Percentiles rank a stretch among this genome's conserved stretches.
Evolutionary conservation across 306 rosid species (phyloP).

Genomic region (Prunus campanulata): DNA sequence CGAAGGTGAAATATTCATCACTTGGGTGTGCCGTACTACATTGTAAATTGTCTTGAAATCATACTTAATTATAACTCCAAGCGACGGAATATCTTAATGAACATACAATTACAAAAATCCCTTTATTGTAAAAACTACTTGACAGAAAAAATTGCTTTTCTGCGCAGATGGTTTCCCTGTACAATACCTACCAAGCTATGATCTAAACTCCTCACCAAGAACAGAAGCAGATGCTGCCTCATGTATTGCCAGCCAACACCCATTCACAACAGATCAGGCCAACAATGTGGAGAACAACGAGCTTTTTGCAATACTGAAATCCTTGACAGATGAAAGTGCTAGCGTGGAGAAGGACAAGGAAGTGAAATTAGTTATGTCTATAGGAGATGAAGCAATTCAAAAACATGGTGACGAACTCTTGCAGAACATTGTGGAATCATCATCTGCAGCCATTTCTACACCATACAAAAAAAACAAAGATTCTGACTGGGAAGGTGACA

Average conservation of each 20-base stretch:
- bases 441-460: constrained; percentile 50
- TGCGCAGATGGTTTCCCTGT: constrained; percentile 50
- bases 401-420: constrained; percentile 47
- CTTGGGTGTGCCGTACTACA: neutral
- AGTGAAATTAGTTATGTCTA: constrained; percentile 30
- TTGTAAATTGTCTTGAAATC: neutral
- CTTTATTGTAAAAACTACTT: neutral
- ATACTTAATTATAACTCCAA: neutral
- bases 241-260: constrained; percentile 35
- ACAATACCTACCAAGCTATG: constrained; percentile 31
- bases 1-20: neutral
- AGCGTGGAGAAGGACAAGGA: constrained; percentile 42
- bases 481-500: constrained; percentile 33
- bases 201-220: constrained; percentile 38
- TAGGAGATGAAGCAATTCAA: constrained; percentile 42
- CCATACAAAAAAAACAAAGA: constrained; percentile 30
- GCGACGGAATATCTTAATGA: neutral
- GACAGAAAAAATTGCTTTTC: constrained; percentile 21
- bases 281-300: constrained; percentile 28
- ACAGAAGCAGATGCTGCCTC: constrained; percentile 35
- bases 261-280: constrained; percentile 34
- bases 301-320: constrained; percentile 19
- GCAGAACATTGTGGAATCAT: constrained; percentile 60
- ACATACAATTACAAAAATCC: neutral
- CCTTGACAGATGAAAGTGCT: constrained; percentile 41